These are phyloP conservation scores for Lasiodiplodia citricola DNA, from an alignment of 2,329 filamentous ascomycete species.

Conservation along the genomic window DNA sequence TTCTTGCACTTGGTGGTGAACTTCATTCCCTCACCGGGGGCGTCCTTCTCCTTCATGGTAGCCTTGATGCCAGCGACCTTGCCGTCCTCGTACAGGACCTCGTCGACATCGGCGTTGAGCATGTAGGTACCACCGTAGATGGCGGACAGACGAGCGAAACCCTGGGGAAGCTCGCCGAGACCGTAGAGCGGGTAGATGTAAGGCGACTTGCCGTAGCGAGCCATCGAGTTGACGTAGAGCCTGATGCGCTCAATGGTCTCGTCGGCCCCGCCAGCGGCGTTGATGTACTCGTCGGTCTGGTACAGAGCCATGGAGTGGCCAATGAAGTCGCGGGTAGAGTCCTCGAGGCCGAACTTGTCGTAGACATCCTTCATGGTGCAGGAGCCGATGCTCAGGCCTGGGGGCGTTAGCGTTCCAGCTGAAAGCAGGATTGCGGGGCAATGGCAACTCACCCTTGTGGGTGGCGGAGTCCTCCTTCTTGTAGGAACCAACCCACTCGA, in stretches of 20 bases:
- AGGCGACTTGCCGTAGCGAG: slow-evolving; percentile 95
- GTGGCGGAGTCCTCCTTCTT: slow-evolving; percentile 80
- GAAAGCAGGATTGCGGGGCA: slow-evolving; percentile 3
- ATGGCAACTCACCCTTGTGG: slow-evolving; percentile 75
- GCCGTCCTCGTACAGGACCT: slow-evolving; percentile 80
- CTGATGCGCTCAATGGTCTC: slow-evolving; percentile 91
- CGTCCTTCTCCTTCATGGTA: slow-evolving; percentile 88
- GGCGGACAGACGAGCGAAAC: slow-evolving; percentile 94
- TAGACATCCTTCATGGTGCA: slow-evolving; percentile 98
- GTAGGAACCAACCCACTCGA: slow-evolving; percentile 92
- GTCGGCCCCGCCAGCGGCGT: slow-evolving; percentile 71
- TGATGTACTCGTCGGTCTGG: slow-evolving; percentile 86
- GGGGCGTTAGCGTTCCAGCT: not conserved
- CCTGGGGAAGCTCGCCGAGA: slow-evolving; percentile 94
- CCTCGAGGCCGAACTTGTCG: slow-evolving; percentile 94
- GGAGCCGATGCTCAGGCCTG: slow-evolving; percentile 76
- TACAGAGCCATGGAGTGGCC: slow-evolving; percentile 98
- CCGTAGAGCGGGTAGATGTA: slow-evolving; percentile 99
- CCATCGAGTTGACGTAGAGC: slow-evolving; percentile 96
- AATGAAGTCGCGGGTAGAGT: slow-evolving; percentile 90
- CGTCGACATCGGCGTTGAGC: slow-evolving; percentile 94
- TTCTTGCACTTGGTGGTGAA: slow-evolving; percentile 96
- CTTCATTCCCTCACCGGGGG: slow-evolving; percentile 76
- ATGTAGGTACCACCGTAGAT: slow-evolving; percentile 99
- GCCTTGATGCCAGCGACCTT: slow-evolving; percentile 97